Conservation (phyloP, 345 rosid genomes). For the Rhizophora mangle region DNA sequence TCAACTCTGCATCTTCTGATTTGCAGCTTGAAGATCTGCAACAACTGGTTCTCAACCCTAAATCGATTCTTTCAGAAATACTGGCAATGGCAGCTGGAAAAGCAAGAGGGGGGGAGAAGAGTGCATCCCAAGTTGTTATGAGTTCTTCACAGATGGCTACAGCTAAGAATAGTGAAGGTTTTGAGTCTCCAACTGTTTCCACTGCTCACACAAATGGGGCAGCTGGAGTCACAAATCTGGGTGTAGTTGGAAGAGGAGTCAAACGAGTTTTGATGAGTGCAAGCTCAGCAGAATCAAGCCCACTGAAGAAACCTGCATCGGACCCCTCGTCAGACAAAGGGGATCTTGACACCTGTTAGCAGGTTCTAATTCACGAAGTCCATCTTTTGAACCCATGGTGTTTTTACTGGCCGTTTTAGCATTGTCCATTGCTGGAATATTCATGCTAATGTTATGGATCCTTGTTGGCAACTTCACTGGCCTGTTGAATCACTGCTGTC, state of each 20-base stretch:
- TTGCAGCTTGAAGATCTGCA: slow-evolving; percentile 94
- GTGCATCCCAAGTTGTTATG: slow-evolving; percentile 33
- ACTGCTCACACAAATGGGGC: slow-evolving; percentile 71
- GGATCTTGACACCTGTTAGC: slow-evolving; percentile 40
- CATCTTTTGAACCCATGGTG: not conserved
- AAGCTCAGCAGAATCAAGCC: slow-evolving; percentile 43
- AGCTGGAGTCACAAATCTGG: slow-evolving; percentile 70
- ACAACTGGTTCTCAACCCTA: slow-evolving; percentile 59
- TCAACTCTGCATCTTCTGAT: slow-evolving; percentile 21
- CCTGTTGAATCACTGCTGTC: too few relatives aligned
- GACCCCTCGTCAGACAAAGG: slow-evolving; percentile 46
- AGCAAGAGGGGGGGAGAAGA: slow-evolving; percentile 38
- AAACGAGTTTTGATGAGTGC: slow-evolving; percentile 66
- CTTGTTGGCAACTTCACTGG: too few relatives aligned
- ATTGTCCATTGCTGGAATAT: too few relatives aligned
- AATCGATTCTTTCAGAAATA: slow-evolving; percentile 66
- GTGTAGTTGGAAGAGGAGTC: slow-evolving; percentile 92
- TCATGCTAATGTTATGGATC: too few relatives aligned
- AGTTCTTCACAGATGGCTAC: slow-evolving; percentile 64
- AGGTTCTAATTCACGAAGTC: not conserved
- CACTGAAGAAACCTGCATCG: slow-evolving; percentile 52
- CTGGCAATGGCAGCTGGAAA: slow-evolving; percentile 60
- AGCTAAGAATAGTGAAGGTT: slow-evolving; percentile 36
- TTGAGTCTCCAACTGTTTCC: slow-evolving; percentile 66
- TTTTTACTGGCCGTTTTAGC: too few relatives aligned